These are phyloP conservation scores for Myxozyma mucilagina DNA, from an alignment of 805 yeast species.

Conservation along the genomic window DNA sequence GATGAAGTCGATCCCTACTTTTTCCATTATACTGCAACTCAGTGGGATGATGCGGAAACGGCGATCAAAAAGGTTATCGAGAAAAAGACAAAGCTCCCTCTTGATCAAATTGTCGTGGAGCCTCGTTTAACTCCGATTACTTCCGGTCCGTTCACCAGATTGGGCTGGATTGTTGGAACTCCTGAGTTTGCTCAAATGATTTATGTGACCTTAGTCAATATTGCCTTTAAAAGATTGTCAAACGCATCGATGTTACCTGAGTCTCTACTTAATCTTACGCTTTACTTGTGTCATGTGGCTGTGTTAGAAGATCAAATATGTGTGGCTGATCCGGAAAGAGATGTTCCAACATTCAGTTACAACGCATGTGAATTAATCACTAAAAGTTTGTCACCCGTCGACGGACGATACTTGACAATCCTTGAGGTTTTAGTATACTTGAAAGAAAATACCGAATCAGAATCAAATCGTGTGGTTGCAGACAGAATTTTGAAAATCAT, in stretches of 20 bases:
- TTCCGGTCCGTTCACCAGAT: conserved; percentile 38
- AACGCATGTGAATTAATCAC: conserved; percentile 16
- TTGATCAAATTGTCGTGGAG: conserved; percentile 55
- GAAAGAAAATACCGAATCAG: conserved; percentile 1
- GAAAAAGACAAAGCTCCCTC: conserved; percentile 43
- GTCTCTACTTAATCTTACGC: conserved; percentile 54
- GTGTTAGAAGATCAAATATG: conserved; percentile 46
- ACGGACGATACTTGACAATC: conserved; percentile 17
- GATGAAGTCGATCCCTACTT: conserved; percentile 76
- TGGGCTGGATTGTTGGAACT: conserved; percentile 34
- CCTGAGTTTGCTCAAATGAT: conserved; percentile 32
- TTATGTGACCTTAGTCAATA: conserved; percentile 19
- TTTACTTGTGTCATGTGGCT: conserved; percentile 71
- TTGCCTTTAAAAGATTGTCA: conserved; percentile 13
- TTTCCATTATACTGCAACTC: conserved; percentile 72
- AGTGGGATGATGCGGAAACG: conserved; percentile 78
- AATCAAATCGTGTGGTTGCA: conserved; percentile 21
- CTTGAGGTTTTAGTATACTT: conserved; percentile 22
- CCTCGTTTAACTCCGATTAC: conserved; percentile 48
- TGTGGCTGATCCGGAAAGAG: conserved; percentile 11
- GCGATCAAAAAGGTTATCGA: conserved; percentile 55
- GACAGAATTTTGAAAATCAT: conserved; percentile 27
- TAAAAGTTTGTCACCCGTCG: conserved; percentile 6
- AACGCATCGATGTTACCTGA: conserved; percentile 48
- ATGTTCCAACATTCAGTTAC: conserved; percentile 17